Evolutionary conservation across 163 green algal genomes (phyloP), one percentile per base, ranked within the genome.

Genomic region (Chloroidium sp.): DNA sequence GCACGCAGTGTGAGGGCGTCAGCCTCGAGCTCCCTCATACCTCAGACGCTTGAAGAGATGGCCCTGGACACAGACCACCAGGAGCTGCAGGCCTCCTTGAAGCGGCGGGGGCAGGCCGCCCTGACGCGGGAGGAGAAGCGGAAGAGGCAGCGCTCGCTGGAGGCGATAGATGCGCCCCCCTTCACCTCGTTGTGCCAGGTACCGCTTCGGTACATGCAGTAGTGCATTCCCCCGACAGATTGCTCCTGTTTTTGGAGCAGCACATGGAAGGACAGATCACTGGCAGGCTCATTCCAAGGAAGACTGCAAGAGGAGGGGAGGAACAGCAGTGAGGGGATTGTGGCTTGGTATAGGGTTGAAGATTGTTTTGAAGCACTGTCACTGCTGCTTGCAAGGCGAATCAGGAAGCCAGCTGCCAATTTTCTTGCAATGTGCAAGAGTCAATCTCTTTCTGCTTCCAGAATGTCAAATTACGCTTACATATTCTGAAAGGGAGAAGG

Each of bases 1-100:
- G 36, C 36, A 36, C 36, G 36, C 36, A 36, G 36, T 36, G 36
- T 36, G 36, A 36, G 36, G 36, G 36, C 36, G 36, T 36, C 36
- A 36, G 36, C 36, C 36, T 36, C 36, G 3, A 82, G 69, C 1
- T 96, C 92, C 4, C 86, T 97, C 0, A 86, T 98, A n/a, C 91
- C 90, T 4, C 83, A 94, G 10, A 97, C 92, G 0, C 85, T 98
- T 58, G 62, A 88, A 14, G 87, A 92, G 36, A 92, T 98, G 86
- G 86, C 90, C 4, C 14, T 74, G 8, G 92, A 97, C 80, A 36
- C 69, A 0, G 92, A 96, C 64, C 82, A 92, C 4, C 87, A 93
- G 80, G 81, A 82, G 69, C 83, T 85, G 61, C 75, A 88, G 14
- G 81, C 83, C 1, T 59, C 75, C 0, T 77, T 94, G 6, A 61